Conservation (phyloP, 2,329 filamentous ascomycete genomes). For the Chaetomiaceae sp. region DNA sequence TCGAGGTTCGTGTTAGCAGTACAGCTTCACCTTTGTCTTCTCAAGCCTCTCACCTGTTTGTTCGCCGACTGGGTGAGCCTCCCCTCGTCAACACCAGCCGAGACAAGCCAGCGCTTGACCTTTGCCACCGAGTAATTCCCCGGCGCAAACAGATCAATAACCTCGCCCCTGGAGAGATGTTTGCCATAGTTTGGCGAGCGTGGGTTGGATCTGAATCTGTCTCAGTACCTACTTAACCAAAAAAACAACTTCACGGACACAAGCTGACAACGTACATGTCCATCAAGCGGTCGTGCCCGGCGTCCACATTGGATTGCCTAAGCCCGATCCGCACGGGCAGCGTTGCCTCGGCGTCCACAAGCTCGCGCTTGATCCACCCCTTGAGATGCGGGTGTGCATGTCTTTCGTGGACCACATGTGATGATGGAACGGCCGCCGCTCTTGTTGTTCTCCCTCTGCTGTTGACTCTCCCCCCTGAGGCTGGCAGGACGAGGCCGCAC, state of each 20-base stretch:
- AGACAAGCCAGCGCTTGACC: slow-evolving; percentile 36
- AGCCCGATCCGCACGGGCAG: slow-evolving; percentile 34
- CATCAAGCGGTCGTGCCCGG: slow-evolving; percentile 29
- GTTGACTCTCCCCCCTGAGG: neutral
- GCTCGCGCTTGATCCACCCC: slow-evolving; percentile 19
- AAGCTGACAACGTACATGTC: too few species aligned
- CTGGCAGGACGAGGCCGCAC: neutral
- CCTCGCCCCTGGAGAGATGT: slow-evolving; percentile 34
- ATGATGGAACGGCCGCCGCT: slow-evolving; percentile 1
- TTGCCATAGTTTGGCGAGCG: slow-evolving; percentile 36
- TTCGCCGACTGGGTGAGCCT: slow-evolving; percentile 25
- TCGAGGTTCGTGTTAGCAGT: neutral
- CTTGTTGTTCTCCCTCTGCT: neutral
- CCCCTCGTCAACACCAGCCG: slow-evolving; percentile 16
- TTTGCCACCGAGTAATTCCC: slow-evolving; percentile 30
- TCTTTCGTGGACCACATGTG: slow-evolving; percentile 17
- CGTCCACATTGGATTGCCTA: slow-evolving; percentile 30
- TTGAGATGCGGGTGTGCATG: slow-evolving; percentile 10
- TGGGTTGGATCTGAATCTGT: slow-evolving; percentile 30
- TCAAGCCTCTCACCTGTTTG: slow-evolving; percentile 18
- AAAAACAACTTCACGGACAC: too few species aligned
- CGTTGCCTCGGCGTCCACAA: slow-evolving; percentile 4
- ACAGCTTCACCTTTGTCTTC: neutral
- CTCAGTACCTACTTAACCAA: too few species aligned
- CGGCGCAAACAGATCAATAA: slow-evolving; percentile 38